A percentile compares a stretch with the other conserved stretches of the same genome.
phyloP scores from a whole-genome alignment of 768 basidiomycete species.

The Mycena metata region DNA sequence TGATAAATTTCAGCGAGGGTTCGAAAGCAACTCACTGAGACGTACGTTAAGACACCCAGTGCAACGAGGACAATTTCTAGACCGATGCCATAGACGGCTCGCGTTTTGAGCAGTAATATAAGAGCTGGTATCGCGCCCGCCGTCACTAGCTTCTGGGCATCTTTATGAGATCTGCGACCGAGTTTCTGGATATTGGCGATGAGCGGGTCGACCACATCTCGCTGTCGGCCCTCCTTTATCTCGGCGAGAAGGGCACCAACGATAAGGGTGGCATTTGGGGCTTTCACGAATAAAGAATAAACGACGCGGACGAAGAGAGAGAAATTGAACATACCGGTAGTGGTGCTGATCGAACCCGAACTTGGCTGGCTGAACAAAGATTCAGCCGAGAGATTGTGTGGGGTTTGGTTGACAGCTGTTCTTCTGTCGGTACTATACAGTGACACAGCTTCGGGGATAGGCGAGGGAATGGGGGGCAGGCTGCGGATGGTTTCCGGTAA shows the following conservation, averaged over 20 bases:
- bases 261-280: slow-evolving; percentile 39
- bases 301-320: too few relatives aligned
- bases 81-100: slow-evolving; percentile 41
- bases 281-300: not conserved
- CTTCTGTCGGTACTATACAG: too few relatives aligned
- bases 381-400: slow-evolving; percentile 13
- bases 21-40: not conserved
- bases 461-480: slow-evolving; percentile 4
- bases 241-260: slow-evolving; percentile 43
- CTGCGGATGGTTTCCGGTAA: slow-evolving; percentile 15
- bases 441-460: not conserved
- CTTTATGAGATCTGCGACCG: slow-evolving; percentile 40
- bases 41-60: slow-evolving; percentile 43
- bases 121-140: slow-evolving; percentile 42
- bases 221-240: slow-evolving; percentile 38
- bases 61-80: slow-evolving; percentile 40
- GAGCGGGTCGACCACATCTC: slow-evolving; percentile 38
- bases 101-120: slow-evolving; percentile 41
- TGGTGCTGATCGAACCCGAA: slow-evolving; percentile 12
- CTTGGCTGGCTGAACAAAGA: slow-evolving; percentile 28
- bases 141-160: slow-evolving; percentile 44
- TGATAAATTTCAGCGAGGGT: not conserved
- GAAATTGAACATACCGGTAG: slow-evolving; percentile 13
- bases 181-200: slow-evolving; percentile 39
- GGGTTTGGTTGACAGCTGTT: not conserved